These are phyloP conservation scores for Reutealis trisperma DNA, from an alignment of 345 rosid species.

Conservation along the genomic window DNA sequence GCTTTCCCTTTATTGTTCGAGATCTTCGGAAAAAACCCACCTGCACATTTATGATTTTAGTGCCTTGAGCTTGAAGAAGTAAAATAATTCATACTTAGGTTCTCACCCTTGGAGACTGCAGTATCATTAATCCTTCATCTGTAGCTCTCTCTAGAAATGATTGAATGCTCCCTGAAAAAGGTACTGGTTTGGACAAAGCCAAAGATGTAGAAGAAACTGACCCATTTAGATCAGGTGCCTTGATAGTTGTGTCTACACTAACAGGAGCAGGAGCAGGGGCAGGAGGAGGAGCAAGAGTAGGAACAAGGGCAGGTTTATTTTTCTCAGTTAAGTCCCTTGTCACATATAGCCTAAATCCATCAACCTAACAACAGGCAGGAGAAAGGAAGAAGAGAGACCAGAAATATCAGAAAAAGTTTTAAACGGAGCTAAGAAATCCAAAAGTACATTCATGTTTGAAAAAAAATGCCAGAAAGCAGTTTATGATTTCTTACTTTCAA, in stretches of 20 bases:
- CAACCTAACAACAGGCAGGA: conserved; percentile 47
- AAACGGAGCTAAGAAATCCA: background rate
- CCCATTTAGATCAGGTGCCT: conserved; percentile 41
- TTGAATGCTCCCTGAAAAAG: conserved; percentile 41
- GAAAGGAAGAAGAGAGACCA: background rate
- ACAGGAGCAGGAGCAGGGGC: conserved; percentile 11
- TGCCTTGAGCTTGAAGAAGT: conserved; percentile 13
- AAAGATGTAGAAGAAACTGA: conserved; percentile 59
- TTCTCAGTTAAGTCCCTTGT: conserved; percentile 49
- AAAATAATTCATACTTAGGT: conserved; percentile 7
- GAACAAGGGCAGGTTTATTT: conserved; percentile 38
- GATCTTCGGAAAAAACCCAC: conserved; percentile 83
- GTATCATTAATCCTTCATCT: conserved; percentile 70
- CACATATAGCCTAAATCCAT: conserved; percentile 69
- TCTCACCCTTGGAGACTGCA: conserved; percentile 81
- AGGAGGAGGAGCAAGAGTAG: background rate
- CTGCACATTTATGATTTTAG: conserved; percentile 45
- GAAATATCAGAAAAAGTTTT: background rate
- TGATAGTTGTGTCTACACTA: conserved; percentile 23
- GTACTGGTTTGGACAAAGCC: conserved; percentile 51
- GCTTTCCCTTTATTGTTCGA: conserved; percentile 77
- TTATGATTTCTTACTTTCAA: conserved; percentile 57
- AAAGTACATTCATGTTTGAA: conserved; percentile 12
- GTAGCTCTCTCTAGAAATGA: conserved; percentile 61
- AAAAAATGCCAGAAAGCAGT: background rate